Base-by-base conservation (phyloP, 371 early-diverging fungal genomes). In the Mucor sp. region DNA sequence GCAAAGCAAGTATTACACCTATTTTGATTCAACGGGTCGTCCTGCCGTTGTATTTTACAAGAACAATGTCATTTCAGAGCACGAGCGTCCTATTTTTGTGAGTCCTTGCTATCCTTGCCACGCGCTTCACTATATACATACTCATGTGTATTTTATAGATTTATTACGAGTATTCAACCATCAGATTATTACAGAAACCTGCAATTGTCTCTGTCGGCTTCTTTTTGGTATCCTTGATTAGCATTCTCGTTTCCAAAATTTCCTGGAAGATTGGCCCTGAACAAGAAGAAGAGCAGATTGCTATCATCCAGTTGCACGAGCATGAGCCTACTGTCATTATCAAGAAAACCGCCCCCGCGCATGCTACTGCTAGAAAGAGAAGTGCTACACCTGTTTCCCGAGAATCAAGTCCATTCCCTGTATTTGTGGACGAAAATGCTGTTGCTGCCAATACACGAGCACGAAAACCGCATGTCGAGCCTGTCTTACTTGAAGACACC, bases 11-110 rank as follows among this genome's bases (percentile, higher is more conserved):
- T 75, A 80, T 48, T 89, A 77, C 69, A 85, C 89, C 14, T 89
- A 89, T 77, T 80, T 93, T 53, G 93, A 92, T 72, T 83, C 89
- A 1, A 81, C 84, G 28, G 93, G 93, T 2, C 85, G 91, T 11
- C 84, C 87, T 19, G 70, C 80, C 23, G 68, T 91, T 15, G 66
- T 76, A 12, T 70, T 93, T 25, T 73, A 76, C 32, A 90, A 88
- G 71, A 60, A 68, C 60, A 90, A 91, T 62, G 81, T 89, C 2
- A 84, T 90, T 14, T 79, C 83, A 50, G 88, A 90, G 27, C 83
- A 86, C 33, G 73, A 74, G 28, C 70, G 72, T 8, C 58, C 67
- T 32, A 70, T 84, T 17, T 66, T 70, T 70, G 81, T 76, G 76
- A 67, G 44, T 57, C 4, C 0, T 17, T n/a, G 6, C n/a, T n/a